These are phyloP conservation scores for Orbilia quercus DNA, from an alignment of 2,329 filamentous ascomycete genomes.

Conservation along the genomic window DNA sequence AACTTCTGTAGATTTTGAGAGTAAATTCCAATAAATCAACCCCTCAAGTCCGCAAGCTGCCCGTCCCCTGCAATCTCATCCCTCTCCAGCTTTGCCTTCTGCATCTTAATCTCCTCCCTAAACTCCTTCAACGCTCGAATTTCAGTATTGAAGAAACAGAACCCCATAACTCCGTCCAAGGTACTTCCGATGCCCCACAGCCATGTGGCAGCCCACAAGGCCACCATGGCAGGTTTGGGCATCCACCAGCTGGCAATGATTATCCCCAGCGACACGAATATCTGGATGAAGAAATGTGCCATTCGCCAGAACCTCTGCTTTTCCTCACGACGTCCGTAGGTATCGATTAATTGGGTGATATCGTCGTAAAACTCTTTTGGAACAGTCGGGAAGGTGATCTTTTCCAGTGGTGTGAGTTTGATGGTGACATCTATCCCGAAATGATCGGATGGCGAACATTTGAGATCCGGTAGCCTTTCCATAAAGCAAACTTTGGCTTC, in stretches of 20 bases:
- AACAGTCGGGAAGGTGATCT: constrained; percentile 27
- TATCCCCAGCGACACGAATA: constrained; percentile 77
- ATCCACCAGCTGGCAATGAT: constrained; percentile 82
- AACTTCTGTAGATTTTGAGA: no score
- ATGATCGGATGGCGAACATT: constrained; percentile 92
- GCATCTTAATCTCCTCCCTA: constrained; percentile 83
- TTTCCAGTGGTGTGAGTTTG: constrained; percentile 63
- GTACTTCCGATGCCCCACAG: constrained; percentile 79
- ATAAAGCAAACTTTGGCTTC: constrained; percentile 81
- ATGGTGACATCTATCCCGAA: constrained; percentile 90
- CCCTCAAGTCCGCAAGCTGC: constrained; percentile 34
- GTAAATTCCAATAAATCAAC: constrained; percentile 4
- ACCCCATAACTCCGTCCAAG: constrained; percentile 84
- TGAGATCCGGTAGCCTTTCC: constrained; percentile 73
- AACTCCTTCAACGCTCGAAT: constrained; percentile 87
- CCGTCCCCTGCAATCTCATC: constrained; percentile 40
- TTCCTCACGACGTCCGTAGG: constrained; percentile 77
- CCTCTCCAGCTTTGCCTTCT: constrained; percentile 56
- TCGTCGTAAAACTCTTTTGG: constrained; percentile 59
- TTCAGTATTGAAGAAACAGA: constrained; percentile 87
- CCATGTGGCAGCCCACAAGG: constrained; percentile 82
- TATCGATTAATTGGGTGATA: constrained; percentile 76
- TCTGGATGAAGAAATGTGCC: constrained; percentile 76
- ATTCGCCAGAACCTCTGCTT: constrained; percentile 78
- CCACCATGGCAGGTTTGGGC: constrained; percentile 79